Conservation (phyloP, 768 basidiomycete genomes). For the Lentinula raphanica region DNA sequence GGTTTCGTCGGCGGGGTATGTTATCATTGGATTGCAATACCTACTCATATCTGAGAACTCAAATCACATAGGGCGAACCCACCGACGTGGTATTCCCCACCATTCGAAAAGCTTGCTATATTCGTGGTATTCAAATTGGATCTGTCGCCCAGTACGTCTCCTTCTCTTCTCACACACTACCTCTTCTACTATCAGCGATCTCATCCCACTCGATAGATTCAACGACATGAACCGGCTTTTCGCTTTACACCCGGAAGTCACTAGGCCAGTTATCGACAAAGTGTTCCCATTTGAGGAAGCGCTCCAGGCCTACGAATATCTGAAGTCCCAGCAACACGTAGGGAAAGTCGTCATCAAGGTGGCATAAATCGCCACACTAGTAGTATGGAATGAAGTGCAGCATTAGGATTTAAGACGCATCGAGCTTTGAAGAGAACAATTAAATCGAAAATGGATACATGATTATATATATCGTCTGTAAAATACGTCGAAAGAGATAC, state of each 20-base stretch:
- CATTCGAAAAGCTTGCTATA: constrained; percentile 25
- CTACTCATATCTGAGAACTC: background rate
- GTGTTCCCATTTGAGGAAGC: constrained; percentile 45
- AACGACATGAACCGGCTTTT: constrained; percentile 42
- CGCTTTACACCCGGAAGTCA: constrained; percentile 23
- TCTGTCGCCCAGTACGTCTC: constrained; percentile 35
- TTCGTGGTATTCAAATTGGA: constrained; percentile 42
- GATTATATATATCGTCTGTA: background rate
- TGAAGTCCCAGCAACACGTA: constrained; percentile 42
- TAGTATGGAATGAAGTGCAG: too few species aligned
- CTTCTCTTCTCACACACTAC: too few species aligned
- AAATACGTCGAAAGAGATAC: background rate
- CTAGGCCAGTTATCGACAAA: constrained; percentile 43
- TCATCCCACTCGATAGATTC: constrained; percentile 28
- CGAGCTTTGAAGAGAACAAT: too few species aligned
- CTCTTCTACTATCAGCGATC: background rate
- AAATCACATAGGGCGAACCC: constrained; percentile 10
- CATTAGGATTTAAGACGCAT: background rate
- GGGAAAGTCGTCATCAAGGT: constrained; percentile 48
- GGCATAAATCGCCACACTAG: background rate
- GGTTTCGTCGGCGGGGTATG: constrained; percentile 43
- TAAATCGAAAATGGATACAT: too few species aligned
- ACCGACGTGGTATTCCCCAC: constrained; percentile 22
- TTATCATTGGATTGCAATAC: background rate
- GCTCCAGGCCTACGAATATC: constrained; percentile 39